A percentile compares a stretch with the other conserved stretches of the same genome.
phyloP scores from a whole-genome alignment of 768 basidiomycete genomes.

The Wakefieldia striispora region DNA sequence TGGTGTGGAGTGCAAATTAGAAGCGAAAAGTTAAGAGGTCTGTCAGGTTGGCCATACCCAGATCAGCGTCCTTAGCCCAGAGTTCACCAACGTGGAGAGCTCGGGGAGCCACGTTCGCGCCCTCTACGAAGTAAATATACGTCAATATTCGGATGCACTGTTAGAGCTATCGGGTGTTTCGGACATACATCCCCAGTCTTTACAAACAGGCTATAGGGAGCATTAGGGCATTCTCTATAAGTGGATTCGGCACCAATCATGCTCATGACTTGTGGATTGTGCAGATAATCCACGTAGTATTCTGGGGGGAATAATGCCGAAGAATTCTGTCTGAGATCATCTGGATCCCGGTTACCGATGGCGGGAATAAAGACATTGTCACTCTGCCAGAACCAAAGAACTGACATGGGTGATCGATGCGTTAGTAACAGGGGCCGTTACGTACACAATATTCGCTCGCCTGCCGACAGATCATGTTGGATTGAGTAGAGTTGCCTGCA shows the following conservation, averaged over 20 bases:
- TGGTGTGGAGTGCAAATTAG: conserved; percentile 4
- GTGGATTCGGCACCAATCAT: conserved; percentile 51
- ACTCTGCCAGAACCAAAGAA: conserved; percentile 27
- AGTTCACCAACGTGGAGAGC: conserved; percentile 36
- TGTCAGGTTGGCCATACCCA: conserved; percentile 32
- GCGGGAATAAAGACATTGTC: conserved; percentile 50
- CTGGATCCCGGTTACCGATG: conserved; percentile 48
- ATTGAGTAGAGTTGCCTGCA: conserved; percentile 45
- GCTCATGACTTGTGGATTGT: conserved; percentile 32
- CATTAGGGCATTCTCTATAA: conserved; percentile 50
- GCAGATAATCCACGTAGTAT: conserved; percentile 50
- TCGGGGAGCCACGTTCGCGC: conserved; percentile 38
- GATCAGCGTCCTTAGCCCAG: conserved; percentile 37
- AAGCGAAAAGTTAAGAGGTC: background rate
- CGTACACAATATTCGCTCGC: conserved; percentile 60
- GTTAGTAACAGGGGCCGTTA: background rate
- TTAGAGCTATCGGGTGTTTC: background rate
- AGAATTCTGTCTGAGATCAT: conserved; percentile 58
- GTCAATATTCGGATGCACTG: background rate
- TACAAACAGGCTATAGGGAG: conserved; percentile 41
- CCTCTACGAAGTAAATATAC: conserved; percentile 15
- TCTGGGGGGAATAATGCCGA: conserved; percentile 55
- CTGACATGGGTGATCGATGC: background rate
- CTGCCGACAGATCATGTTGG: conserved; percentile 47
- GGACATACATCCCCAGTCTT: conserved; percentile 57